These are phyloP conservation scores for Suhomyces emberorum DNA, from an alignment of 805 yeast genomes.

Conservation along the genomic window DNA sequence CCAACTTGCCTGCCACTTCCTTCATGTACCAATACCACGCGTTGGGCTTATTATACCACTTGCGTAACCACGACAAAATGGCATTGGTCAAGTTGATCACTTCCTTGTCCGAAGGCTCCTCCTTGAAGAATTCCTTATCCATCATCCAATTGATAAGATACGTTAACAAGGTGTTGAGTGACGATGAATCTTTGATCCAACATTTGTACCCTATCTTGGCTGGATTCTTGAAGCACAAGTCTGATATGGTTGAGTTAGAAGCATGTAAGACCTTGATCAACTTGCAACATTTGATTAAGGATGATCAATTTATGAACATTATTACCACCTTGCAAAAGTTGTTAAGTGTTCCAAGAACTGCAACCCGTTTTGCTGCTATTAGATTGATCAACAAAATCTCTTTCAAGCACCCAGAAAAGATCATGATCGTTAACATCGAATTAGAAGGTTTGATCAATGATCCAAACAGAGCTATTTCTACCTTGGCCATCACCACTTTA, in stretches of 20 bases:
- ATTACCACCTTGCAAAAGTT: conserved; percentile 71
- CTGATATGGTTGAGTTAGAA: conserved; percentile 89
- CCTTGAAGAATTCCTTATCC: conserved; percentile 78
- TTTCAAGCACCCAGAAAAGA: conserved; percentile 72
- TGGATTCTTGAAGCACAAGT: conserved; percentile 71
- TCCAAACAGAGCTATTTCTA: conserved; percentile 85
- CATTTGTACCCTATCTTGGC: conserved; percentile 63
- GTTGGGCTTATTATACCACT: conserved; percentile 79
- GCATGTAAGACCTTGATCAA: conserved; percentile 74
- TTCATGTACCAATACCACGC: conserved; percentile 95
- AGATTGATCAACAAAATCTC: conserved; percentile 86
- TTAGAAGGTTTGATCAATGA: conserved; percentile 86
- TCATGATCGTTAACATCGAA: conserved; percentile 76
- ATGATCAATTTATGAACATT: conserved; percentile 67
- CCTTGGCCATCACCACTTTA: conserved; percentile 94
- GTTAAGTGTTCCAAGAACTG: conserved; percentile 82
- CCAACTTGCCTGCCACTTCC: conserved; percentile 61
- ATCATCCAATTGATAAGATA: conserved; percentile 81
- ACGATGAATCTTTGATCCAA: conserved; percentile 62
- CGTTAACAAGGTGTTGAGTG: conserved; percentile 66
- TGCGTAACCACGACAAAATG: conserved; percentile 90
- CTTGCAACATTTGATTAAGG: conserved; percentile 51
- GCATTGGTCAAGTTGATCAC: conserved; percentile 88
- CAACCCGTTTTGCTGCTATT: conserved; percentile 90
- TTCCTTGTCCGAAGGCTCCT: conserved; percentile 58